Evolutionary conservation across 768 basidiomycete genomes (phyloP), one percentile per base, ranked within the genome.

Genomic region (Serendipita sp.): DNA sequence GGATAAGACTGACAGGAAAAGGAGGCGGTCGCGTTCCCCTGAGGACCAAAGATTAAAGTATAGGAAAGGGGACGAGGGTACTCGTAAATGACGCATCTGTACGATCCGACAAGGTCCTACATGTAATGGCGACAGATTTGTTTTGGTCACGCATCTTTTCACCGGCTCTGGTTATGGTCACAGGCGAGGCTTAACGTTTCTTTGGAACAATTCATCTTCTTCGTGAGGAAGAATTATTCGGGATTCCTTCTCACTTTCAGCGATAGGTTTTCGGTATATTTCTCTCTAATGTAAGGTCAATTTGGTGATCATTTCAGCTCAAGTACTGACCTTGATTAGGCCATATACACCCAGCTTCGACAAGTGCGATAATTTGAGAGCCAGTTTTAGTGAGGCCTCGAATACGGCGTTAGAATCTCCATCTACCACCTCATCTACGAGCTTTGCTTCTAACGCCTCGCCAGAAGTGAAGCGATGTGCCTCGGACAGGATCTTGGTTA

Each of bases 401-500:
- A 72, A 38, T 3, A 71, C 67, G 34, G 54, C 70, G 11, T 64
- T 58, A 18, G 60, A 63, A 8, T 65, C 66, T n/a, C 67, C 68
- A 7, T 73, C 73, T 1, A 73, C 75, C 5, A 77, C 58, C 64
- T 72, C 71, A 66, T 78, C 77, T 13, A 78, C 71, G 3, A 75
- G 35, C 3, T 73, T 73, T 8, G 66, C 67, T 15, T 65, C 66
- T 2, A 74, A 68, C 10, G 75, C 67, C 54, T 79, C 77, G 2
- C 69, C 63, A 34, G 76, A 71, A 0, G 73, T 75, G 70, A 74
- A 79, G 56, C 74, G 68, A 23, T 75, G 70, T 1, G 71, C 77
- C 3, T 73, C 71, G 5, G 76, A 69, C 32, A 72, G 63, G 23
- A 74, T 73, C 52, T 74, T 70, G 16, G 76, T 70, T 8, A 74